Conservation (phyloP, 192 early-diverging fungal species). For the Thoreauomyces humboldtii region DNA sequence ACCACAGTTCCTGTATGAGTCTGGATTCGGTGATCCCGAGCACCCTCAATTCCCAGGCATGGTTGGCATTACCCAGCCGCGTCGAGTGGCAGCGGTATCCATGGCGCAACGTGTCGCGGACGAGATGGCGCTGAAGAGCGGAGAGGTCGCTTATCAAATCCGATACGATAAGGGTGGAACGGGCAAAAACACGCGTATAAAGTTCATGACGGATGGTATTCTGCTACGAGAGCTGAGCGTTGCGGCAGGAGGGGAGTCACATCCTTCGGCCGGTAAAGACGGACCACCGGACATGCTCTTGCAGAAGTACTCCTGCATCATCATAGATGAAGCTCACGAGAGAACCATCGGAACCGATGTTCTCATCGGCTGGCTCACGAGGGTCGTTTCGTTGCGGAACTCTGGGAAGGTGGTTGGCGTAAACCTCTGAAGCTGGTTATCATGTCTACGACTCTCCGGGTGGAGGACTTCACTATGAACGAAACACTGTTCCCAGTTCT, state of each 20-base stretch:
- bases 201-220: slow-evolving; percentile 99
- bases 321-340: slow-evolving; percentile 99
- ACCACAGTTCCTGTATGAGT: slow-evolving; percentile 96
- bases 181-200: slow-evolving; percentile 74
- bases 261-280: slow-evolving; percentile 3
- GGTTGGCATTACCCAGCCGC: slow-evolving; percentile 97
- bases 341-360: slow-evolving; percentile 96
- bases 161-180: slow-evolving; percentile 83
- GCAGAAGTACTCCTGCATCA: slow-evolving; percentile 87
- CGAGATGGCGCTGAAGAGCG: slow-evolving; percentile 75
- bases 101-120: slow-evolving; percentile 94
- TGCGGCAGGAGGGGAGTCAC: background rate
- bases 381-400: slow-evolving; percentile 80
- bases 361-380: slow-evolving; percentile 91
- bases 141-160: slow-evolving; percentile 76
- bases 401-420: slow-evolving; percentile 72
- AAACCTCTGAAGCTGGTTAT: slow-evolving; percentile 89
- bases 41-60: slow-evolving; percentile 74
- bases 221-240: slow-evolving; percentile 81
- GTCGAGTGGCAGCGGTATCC: slow-evolving; percentile 93
- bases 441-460: slow-evolving; percentile 95
- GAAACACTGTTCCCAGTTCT: slow-evolving; percentile 62
- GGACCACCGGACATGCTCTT: slow-evolving; percentile 68
- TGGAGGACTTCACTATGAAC: slow-evolving; percentile 92
- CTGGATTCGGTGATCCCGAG: slow-evolving; percentile 88